Conservation (phyloP, 208 protist species). For the Herpetomonas samuelpessoai region DNA sequence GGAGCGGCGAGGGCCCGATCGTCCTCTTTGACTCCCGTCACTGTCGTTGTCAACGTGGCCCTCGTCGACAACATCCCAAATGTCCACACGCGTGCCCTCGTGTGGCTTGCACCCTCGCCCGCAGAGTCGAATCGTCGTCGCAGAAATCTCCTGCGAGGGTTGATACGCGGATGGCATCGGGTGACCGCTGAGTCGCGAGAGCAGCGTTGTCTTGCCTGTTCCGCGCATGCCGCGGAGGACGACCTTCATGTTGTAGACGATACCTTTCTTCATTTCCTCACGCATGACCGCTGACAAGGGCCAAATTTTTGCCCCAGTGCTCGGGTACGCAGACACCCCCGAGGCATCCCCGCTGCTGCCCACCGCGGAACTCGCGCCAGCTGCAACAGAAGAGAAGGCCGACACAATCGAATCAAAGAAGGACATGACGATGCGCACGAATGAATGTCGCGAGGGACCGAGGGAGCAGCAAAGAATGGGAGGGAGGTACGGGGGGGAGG, state of each 20-base stretch:
- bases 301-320: constrained; percentile 44
- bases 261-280: constrained; percentile 62
- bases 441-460: no score
- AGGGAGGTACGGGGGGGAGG: no score
- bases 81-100: constrained; percentile 70
- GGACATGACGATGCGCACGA: neutral
- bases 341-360: neutral
- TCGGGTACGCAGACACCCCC: constrained; percentile 2
- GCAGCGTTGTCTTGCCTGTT: constrained; percentile 67
- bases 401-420: neutral
- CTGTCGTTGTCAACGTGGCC: constrained; percentile 13
- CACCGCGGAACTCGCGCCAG: no score
- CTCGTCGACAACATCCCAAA: constrained; percentile 80
- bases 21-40: no score
- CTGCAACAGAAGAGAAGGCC: neutral
- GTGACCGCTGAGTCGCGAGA: constrained; percentile 59
- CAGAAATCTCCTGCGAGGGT: constrained; percentile 54
- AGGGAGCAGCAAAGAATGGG: no score
- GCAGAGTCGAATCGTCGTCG: constrained; percentile 51
- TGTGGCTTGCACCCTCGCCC: constrained; percentile 29
- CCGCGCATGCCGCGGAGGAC: constrained; percentile 61
- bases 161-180: constrained; percentile 33
- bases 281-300: constrained; percentile 50
- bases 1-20: no score
- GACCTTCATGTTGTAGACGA: constrained; percentile 82